phyloP scores from a whole-genome alignment of 2,329 filamentous ascomycete species.

The Fusarium sublunatum region DNA sequence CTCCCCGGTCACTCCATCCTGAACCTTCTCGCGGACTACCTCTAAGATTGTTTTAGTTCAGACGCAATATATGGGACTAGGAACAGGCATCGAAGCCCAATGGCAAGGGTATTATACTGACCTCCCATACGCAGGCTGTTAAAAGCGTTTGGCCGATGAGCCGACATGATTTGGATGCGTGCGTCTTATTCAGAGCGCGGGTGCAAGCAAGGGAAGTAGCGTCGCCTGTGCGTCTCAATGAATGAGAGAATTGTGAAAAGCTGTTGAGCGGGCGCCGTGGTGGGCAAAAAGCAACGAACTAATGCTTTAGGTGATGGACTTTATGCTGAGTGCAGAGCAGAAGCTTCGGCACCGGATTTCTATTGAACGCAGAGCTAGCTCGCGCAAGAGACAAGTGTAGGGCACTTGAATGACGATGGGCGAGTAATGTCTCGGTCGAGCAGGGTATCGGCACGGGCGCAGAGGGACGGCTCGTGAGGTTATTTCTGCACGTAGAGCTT shows the following conservation, averaged over 20 bases:
- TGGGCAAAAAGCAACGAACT: conserved; percentile 48
- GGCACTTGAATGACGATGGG: conserved; percentile 35
- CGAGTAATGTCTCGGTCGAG: conserved; percentile 44
- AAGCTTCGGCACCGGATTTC: conserved; percentile 11
- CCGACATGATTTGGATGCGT: conserved; percentile 73
- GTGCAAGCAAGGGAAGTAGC: conserved; percentile 45
- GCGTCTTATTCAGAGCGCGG: conserved; percentile 43
- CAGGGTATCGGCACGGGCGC: conserved; percentile 41
- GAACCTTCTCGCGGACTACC: conserved; percentile 98
- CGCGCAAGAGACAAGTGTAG: conserved; percentile 36
- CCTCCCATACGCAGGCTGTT: conserved; percentile 93
- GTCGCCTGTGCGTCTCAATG: conserved; percentile 40
- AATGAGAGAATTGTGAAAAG: conserved; percentile 46
- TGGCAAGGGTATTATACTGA: conserved; percentile 62
- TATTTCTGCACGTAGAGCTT: conserved; percentile 33
- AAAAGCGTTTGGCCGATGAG: conserved; percentile 92
- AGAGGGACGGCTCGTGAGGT: conserved; percentile 38
- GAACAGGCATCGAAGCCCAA: conserved; percentile 5
- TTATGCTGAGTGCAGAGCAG: conserved; percentile 31
- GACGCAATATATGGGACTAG: conserved; percentile 5
- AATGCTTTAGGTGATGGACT: conserved; percentile 33
- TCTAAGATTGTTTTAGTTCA: conserved; percentile 65
- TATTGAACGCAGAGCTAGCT: conserved; percentile 32
- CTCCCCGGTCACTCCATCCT: conserved; percentile 97
- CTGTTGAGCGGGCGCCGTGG: conserved; percentile 51